Base-by-base conservation (phyloP, 106 monocot genomes). In the Dioscorea zingiberensis region DNA sequence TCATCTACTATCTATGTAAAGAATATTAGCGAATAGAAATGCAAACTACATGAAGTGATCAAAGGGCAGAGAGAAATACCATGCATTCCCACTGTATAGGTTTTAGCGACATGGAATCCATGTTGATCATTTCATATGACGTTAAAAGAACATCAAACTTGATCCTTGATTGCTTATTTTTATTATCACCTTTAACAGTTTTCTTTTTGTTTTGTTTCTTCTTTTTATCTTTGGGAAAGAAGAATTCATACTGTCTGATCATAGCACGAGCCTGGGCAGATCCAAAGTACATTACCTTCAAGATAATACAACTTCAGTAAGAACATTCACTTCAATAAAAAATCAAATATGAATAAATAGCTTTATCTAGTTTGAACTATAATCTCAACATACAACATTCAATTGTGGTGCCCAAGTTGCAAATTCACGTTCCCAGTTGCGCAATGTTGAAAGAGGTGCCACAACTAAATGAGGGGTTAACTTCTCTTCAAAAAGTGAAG, bases 371-470 rank as follows among this genome's bases (percentile, higher is more conserved):
- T 28, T 27, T 65, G 7, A 30, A 69, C 53, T 32, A 27, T 57
- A 47, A 17, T 63, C 64, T 60, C 63, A 38, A 89, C 98, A 54
- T 84, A 98, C 98, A 82, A 86, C 80, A 84, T 98, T 98, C 92
- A 98, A 64, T 60, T 93, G 86, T 49, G 98, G 98, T 46, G 98
- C 93, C 98, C 98, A 98, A 51, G 93, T 93, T 44, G 93, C 93
- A 78, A 98, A 98, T 55, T 98, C 98, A 27, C 98, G 92, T 72
- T 98, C 98, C 98, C 98, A 98, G 48, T 98, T 98, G 53, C 98
- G 76, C 70, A 98, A 65, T 27, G 98, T 98, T 48, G 98, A 98
- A 73, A 98, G 85, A 62, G 98, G 98, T 19, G 98, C 98, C 24
- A 98, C 78, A 27, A 98, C 86, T 69, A 98, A 78, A 74, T 93